A percentile compares a stretch with the other conserved stretches of the same genome.
Conservation (phyloP, 2,329 filamentous ascomycete species). For the Hypoxylon sp. region DNA sequence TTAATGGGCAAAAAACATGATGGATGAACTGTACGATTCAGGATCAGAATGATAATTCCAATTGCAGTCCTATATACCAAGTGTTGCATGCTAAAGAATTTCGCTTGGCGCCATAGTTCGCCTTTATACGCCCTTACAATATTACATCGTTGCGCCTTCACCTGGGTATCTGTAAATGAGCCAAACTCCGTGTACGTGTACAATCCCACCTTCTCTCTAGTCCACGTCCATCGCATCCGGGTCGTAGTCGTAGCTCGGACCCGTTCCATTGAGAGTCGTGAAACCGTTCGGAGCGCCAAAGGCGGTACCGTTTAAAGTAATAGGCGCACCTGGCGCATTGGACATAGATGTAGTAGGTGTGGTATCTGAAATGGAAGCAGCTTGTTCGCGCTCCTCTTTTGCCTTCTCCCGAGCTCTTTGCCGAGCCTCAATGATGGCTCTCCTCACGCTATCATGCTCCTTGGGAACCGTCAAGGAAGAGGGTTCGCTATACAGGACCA, state of each 20-base stretch:
- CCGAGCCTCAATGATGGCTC: slow-evolving; percentile 85
- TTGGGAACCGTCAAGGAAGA: slow-evolving; percentile 80
- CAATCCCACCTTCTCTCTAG: slow-evolving; percentile 30
- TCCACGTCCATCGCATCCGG: slow-evolving; percentile 79
- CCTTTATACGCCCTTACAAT: slow-evolving; percentile 12
- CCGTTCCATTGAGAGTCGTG: slow-evolving; percentile 11
- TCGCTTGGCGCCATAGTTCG: slow-evolving; percentile 6
- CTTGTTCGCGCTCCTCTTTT: slow-evolving; percentile 57
- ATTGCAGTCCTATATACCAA: slow-evolving; percentile 28
- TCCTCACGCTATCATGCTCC: slow-evolving; percentile 82
- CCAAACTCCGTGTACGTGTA: slow-evolving; percentile 40
- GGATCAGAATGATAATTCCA: slow-evolving; percentile 27
- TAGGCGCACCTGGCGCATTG: neutral
- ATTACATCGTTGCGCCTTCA: slow-evolving; percentile 20
- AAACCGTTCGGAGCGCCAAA: slow-evolving; percentile 25
- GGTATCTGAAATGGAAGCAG: slow-evolving; percentile 1
- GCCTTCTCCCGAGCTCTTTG: slow-evolving; percentile 75
- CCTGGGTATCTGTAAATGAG: slow-evolving; percentile 41
- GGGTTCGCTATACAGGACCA: slow-evolving; percentile 89
- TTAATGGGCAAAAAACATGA: slow-evolving; percentile 13
- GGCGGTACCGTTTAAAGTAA: neutral
- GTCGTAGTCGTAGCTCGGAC: slow-evolving; percentile 55
- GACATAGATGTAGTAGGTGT: neutral
- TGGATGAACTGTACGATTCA: slow-evolving; percentile 28
- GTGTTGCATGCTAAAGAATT: slow-evolving; percentile 14